Evolutionary conservation across 2,329 filamentous ascomycete genomes (phyloP), one percentile per base, ranked within the genome.

Genomic region (Monosporascus ibericus): DNA sequence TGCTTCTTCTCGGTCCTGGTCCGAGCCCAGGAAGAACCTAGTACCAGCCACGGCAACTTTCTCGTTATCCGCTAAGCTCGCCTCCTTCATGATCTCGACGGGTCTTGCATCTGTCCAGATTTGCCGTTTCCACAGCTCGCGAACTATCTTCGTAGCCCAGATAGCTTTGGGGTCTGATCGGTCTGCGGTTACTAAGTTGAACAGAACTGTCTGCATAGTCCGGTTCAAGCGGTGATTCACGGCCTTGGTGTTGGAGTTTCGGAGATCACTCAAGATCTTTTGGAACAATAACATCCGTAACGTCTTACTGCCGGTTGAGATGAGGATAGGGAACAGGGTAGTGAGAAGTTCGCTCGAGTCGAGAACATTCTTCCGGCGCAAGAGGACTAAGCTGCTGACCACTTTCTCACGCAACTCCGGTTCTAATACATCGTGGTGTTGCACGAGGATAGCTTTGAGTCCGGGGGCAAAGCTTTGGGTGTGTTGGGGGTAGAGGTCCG

Each of bases 31-130:
- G 75, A 99, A 99, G 76, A 97, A 99, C 24, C 90, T 83, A 15
- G 95, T 89, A 44, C 90, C 92, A 17, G 91, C 90, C 6, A 88
- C 77, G 25, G 94, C 83, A 3, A 97, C 91, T 73, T 99, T 99
- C 63, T 95, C 90, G 61, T 96, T 95, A 49, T 96, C 87, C 3
- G 90, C 85, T 52, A 99, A 73, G 51, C 87, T 85, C 0, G 92
- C 91, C 71, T 96, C 88, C 72, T 95, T 95, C 92, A 99, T 97
- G 59, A 97, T 89, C 64, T 96, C 91, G n/a, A 97, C 94, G 0
- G 92, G 86, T 68, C 92, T 94, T 2, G 91, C 83, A 64, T 99
- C 94, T 9, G 88, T 90, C 94, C 94, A 99, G 58, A 97, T 86
- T 63, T 96, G 92, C 47, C 92, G 82, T 72, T 92, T 95, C 94